These are phyloP conservation scores for Anthoceros angustus DNA, from an alignment of 225 moss, liverwort and hornwort species.

Conservation along the genomic window DNA sequence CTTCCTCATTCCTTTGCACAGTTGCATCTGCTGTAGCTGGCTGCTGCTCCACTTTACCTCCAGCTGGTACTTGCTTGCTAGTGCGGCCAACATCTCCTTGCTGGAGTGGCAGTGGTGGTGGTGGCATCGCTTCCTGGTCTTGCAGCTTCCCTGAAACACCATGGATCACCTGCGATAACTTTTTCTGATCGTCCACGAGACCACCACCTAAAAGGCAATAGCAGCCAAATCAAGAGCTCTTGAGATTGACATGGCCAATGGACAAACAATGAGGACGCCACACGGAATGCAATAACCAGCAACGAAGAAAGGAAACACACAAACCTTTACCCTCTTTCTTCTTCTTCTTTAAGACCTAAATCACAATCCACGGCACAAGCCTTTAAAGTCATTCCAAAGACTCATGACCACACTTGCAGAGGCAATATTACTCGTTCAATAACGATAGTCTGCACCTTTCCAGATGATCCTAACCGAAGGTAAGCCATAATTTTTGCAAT, in stretches of 20 bases:
- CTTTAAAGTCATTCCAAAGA: not conserved
- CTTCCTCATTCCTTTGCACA: constrained; percentile 39
- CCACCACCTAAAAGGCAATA: no score
- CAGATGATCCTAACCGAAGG: constrained; percentile 87
- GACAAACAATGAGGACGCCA: not conserved
- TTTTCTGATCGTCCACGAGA: constrained; percentile 29
- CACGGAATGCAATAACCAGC: not conserved
- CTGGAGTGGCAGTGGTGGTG: constrained; percentile 46
- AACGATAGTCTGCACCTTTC: constrained; percentile 34
- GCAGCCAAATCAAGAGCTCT: not conserved
- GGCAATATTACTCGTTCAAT: no score
- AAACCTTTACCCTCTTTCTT: constrained; percentile 62
- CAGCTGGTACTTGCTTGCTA: constrained; percentile 20
- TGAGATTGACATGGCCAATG: not conserved
- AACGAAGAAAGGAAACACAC: not conserved
- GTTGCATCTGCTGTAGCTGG: constrained; percentile 16
- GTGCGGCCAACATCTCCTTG: constrained; percentile 1
- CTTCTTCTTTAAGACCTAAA: constrained; percentile 85
- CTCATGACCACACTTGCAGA: not conserved
- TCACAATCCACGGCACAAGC: constrained; percentile 6
- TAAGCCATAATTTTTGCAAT: constrained; percentile 99
- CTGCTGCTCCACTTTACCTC: not conserved
- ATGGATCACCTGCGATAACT: constrained; percentile 29
- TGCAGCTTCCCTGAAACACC: constrained; percentile 47
- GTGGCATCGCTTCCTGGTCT: constrained; percentile 59